phyloP scores from a whole-genome alignment of 163 green algal species.

The Prototheca wickerhamii region DNA sequence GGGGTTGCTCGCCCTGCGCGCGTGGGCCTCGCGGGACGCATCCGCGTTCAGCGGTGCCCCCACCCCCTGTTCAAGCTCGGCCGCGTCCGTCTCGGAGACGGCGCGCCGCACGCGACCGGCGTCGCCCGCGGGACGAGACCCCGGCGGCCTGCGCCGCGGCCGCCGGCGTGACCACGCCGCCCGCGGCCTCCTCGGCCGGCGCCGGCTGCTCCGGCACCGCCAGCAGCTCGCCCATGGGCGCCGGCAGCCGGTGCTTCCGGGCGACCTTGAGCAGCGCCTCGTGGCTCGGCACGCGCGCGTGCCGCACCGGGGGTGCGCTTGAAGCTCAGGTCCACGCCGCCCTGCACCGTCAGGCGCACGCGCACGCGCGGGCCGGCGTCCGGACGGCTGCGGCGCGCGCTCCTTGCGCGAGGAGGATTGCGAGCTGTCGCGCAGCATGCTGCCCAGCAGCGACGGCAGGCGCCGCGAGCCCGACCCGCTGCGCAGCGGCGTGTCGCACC shows the following conservation, averaged over 20 bases:
- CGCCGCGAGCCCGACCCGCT: neutral
- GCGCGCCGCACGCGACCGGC: too few species aligned
- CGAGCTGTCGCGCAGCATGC: too few species aligned
- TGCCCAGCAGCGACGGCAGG: too few species aligned
- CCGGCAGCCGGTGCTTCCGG: constrained; percentile 30
- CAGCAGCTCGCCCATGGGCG: constrained; percentile 8
- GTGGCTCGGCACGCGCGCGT: constrained; percentile 46
- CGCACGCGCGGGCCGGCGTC: neutral
- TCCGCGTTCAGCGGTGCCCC: neutral
- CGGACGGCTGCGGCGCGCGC: too few species aligned
- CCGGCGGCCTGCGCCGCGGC: too few species aligned
- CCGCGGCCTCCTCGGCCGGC: constrained; percentile 1
- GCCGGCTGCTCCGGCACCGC: constrained; percentile 1
- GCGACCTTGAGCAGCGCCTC: constrained; percentile 49
- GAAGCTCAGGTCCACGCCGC: constrained; percentile 37
- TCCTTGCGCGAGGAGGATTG: neutral
- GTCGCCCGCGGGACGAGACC: too few species aligned
- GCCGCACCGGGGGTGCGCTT: constrained; percentile 7
- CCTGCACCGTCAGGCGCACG: constrained; percentile 23
- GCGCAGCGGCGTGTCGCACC: neutral
- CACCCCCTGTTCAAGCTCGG: too few species aligned
- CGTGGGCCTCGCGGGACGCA: too few species aligned
- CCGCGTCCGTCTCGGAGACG: too few species aligned
- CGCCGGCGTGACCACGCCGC: neutral
- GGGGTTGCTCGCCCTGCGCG: neutral